Base-by-base conservation (phyloP, 78 protist species). In the Speleostelium caveatum region DNA sequence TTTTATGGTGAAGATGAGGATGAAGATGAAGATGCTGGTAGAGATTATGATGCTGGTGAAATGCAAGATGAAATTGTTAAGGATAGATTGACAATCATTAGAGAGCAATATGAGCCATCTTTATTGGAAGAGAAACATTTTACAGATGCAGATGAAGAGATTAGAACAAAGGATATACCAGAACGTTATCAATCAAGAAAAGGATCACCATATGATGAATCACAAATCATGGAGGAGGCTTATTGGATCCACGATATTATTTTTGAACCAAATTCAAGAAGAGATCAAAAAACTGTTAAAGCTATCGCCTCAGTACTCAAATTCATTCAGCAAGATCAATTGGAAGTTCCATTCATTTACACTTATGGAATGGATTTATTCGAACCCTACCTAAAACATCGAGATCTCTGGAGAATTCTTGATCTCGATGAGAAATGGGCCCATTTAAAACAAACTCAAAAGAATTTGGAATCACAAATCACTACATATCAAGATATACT, bases 351-450 rank as follows among this genome's bases (percentile, higher is more conserved):
- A n/a, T 88, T 38, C 36, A 76, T 88, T 21, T 75, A 73, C 36
- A 71, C 86, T 55, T 88, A 88, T 33, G 80, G 56, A 42, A 73
- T 66, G 67, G 94, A 88, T 39, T 30, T 60, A 4, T 83, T 68
- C 22, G 91, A 83, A 33, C 72, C 77, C 6, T 39, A 33, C 22
- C 49, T 67, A 10, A 86, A 58, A 10, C 61, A 66, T 3, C 73
- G 45, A 32, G 94, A 88, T n/a, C 76, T 88, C n/a, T 88, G 94
- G 94, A 63, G 39, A 5, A 88, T 88, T 5, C 73, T 55, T 51
- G 94, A 88, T 67, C 56, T 76, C 28, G 94, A 88, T 22, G 94
- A 78, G 45, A 88, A 88, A 51, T 88, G 94, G 94, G 33, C 35
- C 12, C 94, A 88, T 26, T 33, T 88, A 38, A 45, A 38, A 2